Percentiles rank a stretch among this genome's conserved stretches.
phyloP scores from a whole-genome alignment of 2,329 filamentous ascomycete species.

The Juglanconis sp. region DNA sequence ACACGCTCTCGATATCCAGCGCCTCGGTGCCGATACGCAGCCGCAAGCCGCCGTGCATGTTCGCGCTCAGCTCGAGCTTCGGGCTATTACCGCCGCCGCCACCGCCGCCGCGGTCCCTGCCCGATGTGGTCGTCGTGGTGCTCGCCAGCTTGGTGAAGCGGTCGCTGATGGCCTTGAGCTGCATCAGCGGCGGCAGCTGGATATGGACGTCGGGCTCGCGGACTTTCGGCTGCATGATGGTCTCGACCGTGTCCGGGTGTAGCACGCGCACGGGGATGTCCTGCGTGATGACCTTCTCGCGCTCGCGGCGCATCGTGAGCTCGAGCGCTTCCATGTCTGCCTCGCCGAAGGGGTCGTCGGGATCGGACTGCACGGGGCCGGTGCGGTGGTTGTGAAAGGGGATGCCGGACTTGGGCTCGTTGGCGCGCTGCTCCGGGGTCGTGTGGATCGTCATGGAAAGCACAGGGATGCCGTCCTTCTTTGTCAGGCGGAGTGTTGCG shows the following conservation, averaged over 20 bases:
- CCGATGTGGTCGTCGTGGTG: slow-evolving; percentile 19
- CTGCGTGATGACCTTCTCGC: slow-evolving; percentile 90
- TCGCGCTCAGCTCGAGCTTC: slow-evolving; percentile 82
- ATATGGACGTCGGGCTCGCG: slow-evolving; percentile 94
- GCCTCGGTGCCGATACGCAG: slow-evolving; percentile 80
- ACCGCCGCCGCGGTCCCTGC: not conserved
- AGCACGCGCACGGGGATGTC: slow-evolving; percentile 94
- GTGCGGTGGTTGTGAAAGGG: slow-evolving; percentile 27
- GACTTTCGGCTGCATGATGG: slow-evolving; percentile 87
- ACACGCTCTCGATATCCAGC: slow-evolving; percentile 79
- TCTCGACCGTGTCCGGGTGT: slow-evolving; percentile 77
- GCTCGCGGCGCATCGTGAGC: slow-evolving; percentile 61
- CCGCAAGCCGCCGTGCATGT: slow-evolving; percentile 86
- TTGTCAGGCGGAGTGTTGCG: slow-evolving; percentile 84
- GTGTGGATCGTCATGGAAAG: slow-evolving; percentile 88
- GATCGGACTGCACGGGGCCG: slow-evolving; percentile 16
- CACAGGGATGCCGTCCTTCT: slow-evolving; percentile 83
- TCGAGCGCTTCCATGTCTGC: slow-evolving; percentile 47
- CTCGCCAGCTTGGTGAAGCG: slow-evolving; percentile 83
- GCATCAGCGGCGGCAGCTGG: slow-evolving; percentile 77
- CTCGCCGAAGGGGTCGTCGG: slow-evolving; percentile 39
- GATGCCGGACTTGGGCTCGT: slow-evolving; percentile 17
- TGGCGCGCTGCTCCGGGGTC: slow-evolving; percentile 54
- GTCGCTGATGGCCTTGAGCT: slow-evolving; percentile 91
- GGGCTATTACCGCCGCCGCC: slow-evolving; percentile 37